Evolutionary conservation across 192 early-diverging fungal species (phyloP).

Genomic region (Cetraspora pellucida): DNA sequence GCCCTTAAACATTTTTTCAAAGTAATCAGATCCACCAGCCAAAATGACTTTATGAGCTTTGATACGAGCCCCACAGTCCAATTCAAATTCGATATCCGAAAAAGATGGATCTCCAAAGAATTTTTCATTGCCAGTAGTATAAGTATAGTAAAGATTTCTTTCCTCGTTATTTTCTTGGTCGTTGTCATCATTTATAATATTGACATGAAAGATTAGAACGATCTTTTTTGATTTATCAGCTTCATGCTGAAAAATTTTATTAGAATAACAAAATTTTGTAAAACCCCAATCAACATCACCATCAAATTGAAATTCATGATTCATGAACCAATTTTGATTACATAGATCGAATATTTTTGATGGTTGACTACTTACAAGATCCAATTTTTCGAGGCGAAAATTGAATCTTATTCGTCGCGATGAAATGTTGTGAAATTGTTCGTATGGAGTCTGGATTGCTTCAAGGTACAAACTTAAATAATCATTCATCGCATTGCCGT

Average conservation of each 20-base stretch:
- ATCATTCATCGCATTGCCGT: background rate
- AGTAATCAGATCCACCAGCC: background rate
- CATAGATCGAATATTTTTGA: background rate
- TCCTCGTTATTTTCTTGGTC: background rate
- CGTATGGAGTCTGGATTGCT: background rate
- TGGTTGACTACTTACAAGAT: background rate
- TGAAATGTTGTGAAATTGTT: background rate
- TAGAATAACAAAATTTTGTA: background rate
- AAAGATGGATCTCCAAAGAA: conserved; percentile 16
- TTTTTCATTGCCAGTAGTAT: background rate
- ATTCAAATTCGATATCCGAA: conserved; percentile 17
- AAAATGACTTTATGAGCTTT: conserved; percentile 25
- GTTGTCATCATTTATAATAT: background rate
- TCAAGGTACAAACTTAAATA: background rate
- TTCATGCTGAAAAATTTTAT: background rate
- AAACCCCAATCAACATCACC: background rate
- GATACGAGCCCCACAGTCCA: conserved; percentile 27
- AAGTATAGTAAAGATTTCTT: no score
- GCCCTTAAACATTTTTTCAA: conserved; percentile 19
- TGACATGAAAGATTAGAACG: background rate
- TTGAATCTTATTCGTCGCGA: background rate
- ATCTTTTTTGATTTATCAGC: background rate
- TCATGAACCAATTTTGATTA: background rate
- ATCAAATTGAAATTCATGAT: background rate
- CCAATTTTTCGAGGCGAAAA: background rate